These are phyloP conservation scores for Trifolium dubium DNA, from an alignment of 306 rosid species.

Conservation along the genomic window DNA sequence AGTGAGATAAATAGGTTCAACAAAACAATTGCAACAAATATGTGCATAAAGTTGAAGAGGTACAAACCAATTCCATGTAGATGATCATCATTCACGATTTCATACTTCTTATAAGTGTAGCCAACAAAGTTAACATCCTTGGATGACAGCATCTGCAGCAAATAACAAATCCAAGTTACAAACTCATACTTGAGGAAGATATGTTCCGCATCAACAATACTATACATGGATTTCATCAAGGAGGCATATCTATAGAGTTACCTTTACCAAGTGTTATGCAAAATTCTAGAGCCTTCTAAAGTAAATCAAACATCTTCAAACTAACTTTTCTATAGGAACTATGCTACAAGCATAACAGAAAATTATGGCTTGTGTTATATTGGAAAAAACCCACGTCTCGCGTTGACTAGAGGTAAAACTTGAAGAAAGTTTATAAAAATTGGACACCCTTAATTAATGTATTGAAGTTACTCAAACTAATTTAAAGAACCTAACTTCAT, in stretches of 20 bases:
- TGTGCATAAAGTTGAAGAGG: constrained; percentile 28
- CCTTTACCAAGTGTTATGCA: constrained; percentile 1
- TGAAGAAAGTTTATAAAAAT: not conserved
- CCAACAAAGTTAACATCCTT: constrained; percentile 96
- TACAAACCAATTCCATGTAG: constrained; percentile 84
- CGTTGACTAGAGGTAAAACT: not conserved
- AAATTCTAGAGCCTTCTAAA: constrained; percentile 30
- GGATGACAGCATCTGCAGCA: constrained; percentile 91
- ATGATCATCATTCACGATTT: constrained; percentile 88
- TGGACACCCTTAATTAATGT: constrained; percentile 9
- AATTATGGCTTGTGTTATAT: not conserved
- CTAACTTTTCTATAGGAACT: constrained; percentile 23
- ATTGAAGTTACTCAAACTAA: constrained; percentile 23
- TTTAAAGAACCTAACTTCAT: constrained; percentile 24
- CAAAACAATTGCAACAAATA: constrained; percentile 35
- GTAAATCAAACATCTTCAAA: constrained; percentile 29
- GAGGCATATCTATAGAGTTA: constrained; percentile 11
- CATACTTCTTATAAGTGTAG: constrained; percentile 91
- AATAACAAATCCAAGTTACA: constrained; percentile 45
- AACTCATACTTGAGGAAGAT: constrained; percentile 29
- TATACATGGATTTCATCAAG: constrained; percentile 20
- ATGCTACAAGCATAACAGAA: constrained; percentile 32
- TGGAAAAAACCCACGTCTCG: not conserved
- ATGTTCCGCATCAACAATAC: constrained; percentile 15
- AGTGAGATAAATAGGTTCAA: constrained; percentile 2